phyloP scores from a whole-genome alignment of 179 eudicot species.

The Spinacia oleracea region DNA sequence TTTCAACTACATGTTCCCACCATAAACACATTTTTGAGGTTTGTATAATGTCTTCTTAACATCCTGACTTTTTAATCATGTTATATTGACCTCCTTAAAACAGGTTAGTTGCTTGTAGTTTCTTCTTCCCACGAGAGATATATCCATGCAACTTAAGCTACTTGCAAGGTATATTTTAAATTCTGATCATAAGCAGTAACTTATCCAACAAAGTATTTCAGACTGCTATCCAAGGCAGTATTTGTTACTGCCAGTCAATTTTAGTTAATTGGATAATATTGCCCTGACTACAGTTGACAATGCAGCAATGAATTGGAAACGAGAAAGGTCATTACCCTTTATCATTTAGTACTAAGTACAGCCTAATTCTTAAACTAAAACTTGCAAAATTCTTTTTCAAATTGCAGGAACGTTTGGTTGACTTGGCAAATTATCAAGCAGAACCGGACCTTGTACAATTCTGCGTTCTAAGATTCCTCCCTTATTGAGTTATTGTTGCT shows the following conservation, averaged over 20 bases:
- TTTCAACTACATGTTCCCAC: slow-evolving; percentile 83
- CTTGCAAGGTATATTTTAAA: slow-evolving; percentile 42
- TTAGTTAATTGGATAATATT: neutral
- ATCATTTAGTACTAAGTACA: neutral
- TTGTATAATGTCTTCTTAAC: slow-evolving; percentile 1
- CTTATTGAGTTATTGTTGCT: slow-evolving; percentile 77
- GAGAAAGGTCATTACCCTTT: neutral
- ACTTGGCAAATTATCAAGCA: slow-evolving; percentile 74
- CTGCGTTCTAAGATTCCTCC: slow-evolving; percentile 64
- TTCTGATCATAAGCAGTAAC: neutral
- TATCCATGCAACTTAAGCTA: slow-evolving; percentile 71
- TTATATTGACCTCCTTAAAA: neutral
- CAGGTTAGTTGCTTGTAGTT: neutral
- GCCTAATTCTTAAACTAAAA: neutral
- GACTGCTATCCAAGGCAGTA: neutral
- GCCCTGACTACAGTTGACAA: neutral
- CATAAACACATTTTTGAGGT: slow-evolving; percentile 85
- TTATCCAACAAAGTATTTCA: neutral
- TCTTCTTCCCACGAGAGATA: slow-evolving; percentile 54
- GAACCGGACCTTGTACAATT: slow-evolving; percentile 74
- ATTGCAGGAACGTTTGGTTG: slow-evolving; percentile 51
- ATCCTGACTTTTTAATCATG: neutral
- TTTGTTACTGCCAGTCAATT: neutral
- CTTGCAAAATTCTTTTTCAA: neutral
- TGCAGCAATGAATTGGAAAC: too few relatives aligned